Conservation (phyloP, 2,329 filamentous ascomycete genomes). For the Ophiosphaerella narmari region DNA sequence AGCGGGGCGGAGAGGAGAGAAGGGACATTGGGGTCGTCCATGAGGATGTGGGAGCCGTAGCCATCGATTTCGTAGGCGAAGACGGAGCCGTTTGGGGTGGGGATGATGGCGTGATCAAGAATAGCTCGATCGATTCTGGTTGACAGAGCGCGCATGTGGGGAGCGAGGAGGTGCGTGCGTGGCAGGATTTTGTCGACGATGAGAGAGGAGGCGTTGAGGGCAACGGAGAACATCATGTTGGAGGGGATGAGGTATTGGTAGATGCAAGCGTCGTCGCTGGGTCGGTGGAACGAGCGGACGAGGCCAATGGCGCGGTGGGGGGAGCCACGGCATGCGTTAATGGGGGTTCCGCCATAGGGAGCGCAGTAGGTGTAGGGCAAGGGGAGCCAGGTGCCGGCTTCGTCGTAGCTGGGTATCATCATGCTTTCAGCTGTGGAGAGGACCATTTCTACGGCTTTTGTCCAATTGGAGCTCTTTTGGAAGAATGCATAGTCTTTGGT, state of each 20-base stretch:
- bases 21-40: conserved; percentile 75
- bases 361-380: conserved; percentile 54
- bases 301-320: conserved; percentile 56
- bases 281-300: conserved; percentile 55
- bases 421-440: conserved; percentile 52
- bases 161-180: conserved; percentile 54
- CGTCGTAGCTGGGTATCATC: conserved; percentile 53
- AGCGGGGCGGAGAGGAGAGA: conserved; percentile 68
- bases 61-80: conserved; percentile 57
- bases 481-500: conserved; percentile 55
- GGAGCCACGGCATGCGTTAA: conserved; percentile 59
- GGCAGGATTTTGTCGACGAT: conserved; percentile 57
- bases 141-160: conserved; percentile 62
- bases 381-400: conserved; percentile 49
- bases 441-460: conserved; percentile 49
- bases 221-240: conserved; percentile 74
- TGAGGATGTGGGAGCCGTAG: conserved; percentile 58
- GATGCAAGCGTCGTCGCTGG: conserved; percentile 56
- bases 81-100: conserved; percentile 41
- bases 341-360: conserved; percentile 49
- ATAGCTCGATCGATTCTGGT: conserved; percentile 50
- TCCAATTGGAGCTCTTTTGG: conserved; percentile 50
- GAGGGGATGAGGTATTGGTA: conserved; percentile 56
- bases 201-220: conserved; percentile 58
- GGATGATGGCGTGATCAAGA: conserved; percentile 48